Conservation (phyloP, 164 flowering plant genomes). For the Piper longum region DNA sequence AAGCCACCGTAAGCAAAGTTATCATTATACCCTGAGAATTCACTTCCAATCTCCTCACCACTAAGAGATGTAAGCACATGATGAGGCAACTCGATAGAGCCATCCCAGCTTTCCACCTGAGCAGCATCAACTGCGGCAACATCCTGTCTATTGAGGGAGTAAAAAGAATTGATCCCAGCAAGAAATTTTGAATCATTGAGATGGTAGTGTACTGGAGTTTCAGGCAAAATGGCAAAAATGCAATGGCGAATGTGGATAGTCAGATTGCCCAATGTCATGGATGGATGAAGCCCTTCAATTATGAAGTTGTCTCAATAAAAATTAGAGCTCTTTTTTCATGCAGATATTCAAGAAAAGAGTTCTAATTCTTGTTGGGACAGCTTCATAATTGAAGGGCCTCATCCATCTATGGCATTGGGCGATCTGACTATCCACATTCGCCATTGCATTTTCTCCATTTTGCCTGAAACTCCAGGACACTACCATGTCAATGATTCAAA, state of each 20-base stretch:
- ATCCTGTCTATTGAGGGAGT: constrained; percentile 63
- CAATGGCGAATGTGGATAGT: constrained; percentile 51
- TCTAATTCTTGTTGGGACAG: constrained; percentile 27
- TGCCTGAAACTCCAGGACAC: constrained; percentile 21
- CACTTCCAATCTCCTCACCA: constrained; percentile 12
- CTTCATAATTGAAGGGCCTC: constrained; percentile 44
- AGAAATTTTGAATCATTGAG: constrained; percentile 39
- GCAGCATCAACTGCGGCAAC: constrained; percentile 23
- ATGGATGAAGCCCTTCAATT: constrained; percentile 31
- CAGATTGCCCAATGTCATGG: constrained; percentile 47
- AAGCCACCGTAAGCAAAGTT: constrained; percentile 21
- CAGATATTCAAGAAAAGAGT: constrained; percentile 12
- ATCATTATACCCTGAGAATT: too few species aligned
- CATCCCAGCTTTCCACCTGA: constrained; percentile 17
- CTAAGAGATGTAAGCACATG: neutral
- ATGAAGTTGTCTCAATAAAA: constrained; percentile 10
- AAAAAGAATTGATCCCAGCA: constrained; percentile 53
- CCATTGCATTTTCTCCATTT: constrained; percentile 27
- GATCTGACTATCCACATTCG: constrained; percentile 63
- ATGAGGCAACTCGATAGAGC: constrained; percentile 6
- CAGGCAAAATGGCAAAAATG: constrained; percentile 22
- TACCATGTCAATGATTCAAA: constrained; percentile 56
- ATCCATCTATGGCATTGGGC: constrained; percentile 58
- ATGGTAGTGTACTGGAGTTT: constrained; percentile 8
- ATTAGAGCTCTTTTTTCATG: constrained; percentile 9